Evolutionary conservation across 306 rosid genomes (phyloP), one percentile per base, ranked within the genome.

Genomic region (Sophora flavescens): DNA sequence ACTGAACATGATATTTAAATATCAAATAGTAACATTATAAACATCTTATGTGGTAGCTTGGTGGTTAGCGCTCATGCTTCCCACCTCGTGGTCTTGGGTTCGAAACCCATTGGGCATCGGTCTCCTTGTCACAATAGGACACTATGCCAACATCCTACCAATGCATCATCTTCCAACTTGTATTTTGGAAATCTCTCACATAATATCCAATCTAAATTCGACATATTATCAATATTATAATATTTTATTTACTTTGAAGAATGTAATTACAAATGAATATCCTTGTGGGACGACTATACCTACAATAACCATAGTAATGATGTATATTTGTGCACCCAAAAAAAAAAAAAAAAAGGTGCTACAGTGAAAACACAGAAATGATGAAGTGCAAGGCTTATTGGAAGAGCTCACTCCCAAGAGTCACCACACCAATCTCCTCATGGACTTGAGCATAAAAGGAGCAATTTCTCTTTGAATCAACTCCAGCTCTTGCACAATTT

Each of bases 341-440:
- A n/a, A n/a, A n/a, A n/a, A 80, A 77, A 56, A 44, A 56, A 80
- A 81, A 75, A 62, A 53, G 44, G 14, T 18, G 22, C 30, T 48
- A 41, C n/a, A 45, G 1, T 41, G 70, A 11, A 57, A 65, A 72
- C 38, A 61, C 16, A 11, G 6, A 35, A 66, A 70, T 70, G 39
- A 35, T 11, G 48, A 78, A 8, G 30, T 7, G 15, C 44, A 41
- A 66, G 47, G 47, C 17, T 79, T 84, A 87, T 76, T 80, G 87
- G 67, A 91, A 91, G 68, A 91, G 96, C 54, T 89, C 93, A 80
- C 96, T 91, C 63, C 93, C 96, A 75, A 91, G 96, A 53, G 89
- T 85, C 35, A 91, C 96, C 60, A 56, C 76, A 70, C 87, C 87
- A 48, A 85, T 87, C 75, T 82, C 93, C 50, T 84, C 84, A 68